Evolutionary conservation across 2,329 filamentous ascomycete species (phyloP).

Genomic region (Penicillium polonicum): DNA sequence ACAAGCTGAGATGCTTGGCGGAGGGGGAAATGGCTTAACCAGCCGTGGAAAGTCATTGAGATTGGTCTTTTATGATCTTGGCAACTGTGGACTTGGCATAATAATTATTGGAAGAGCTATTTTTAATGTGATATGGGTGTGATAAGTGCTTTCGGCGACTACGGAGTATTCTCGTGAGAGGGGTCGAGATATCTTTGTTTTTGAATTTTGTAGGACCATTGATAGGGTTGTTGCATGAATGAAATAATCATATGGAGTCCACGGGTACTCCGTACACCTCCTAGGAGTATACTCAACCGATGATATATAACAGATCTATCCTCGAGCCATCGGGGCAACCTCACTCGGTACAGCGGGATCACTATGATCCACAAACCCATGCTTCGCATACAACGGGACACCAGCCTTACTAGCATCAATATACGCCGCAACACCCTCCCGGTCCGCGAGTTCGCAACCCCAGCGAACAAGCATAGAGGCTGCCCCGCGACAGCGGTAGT

Average conservation of each 20-base stretch:
- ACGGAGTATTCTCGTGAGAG: background rate
- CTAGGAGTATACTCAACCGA: background rate
- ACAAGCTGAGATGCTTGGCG: conserved; percentile 9
- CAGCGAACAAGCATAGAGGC: conserved; percentile 41
- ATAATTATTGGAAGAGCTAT: background rate
- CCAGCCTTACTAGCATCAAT: conserved; percentile 41
- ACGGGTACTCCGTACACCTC: background rate
- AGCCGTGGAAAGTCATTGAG: background rate
- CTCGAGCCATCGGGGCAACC: conserved; percentile 14
- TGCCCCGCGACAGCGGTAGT: conserved; percentile 44
- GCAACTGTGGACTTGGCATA: background rate
- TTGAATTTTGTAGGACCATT: background rate
- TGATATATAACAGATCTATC: background rate
- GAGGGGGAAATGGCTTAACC: background rate
- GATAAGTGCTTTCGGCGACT: background rate
- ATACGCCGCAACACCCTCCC: conserved; percentile 35
- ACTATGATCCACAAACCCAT: conserved; percentile 40
- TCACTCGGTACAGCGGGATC: background rate
- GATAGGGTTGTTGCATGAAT: background rate
- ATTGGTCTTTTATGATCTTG: background rate
- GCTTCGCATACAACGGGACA: conserved; percentile 40
- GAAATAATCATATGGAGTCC: background rate
- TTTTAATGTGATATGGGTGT: conserved; percentile 8
- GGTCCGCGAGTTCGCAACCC: conserved; percentile 40
- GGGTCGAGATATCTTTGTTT: background rate